A percentile compares a stretch with the other conserved stretches of the same genome.
phyloP scores from a whole-genome alignment of 2,329 filamentous ascomycete genomes.

The Trichothecium sympodiale region DNA sequence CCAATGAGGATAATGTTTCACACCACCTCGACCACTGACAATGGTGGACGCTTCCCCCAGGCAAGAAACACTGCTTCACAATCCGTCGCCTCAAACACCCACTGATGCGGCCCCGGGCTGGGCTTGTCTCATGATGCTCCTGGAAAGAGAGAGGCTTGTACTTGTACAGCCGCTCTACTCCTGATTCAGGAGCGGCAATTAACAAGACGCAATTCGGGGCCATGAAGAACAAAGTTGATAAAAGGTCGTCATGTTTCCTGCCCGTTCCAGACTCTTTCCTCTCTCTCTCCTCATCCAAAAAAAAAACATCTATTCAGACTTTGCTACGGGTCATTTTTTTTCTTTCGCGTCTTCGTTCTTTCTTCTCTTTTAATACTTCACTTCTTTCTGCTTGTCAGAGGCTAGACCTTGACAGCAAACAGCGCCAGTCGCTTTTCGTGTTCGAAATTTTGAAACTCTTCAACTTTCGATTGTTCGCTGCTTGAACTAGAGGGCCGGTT shows the following conservation, averaged over 20 bases:
- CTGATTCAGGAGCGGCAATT: no score
- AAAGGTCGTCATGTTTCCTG: slow-evolving; percentile 15
- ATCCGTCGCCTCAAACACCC: no score
- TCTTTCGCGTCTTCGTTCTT: slow-evolving; percentile 13
- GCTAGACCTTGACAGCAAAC: slow-evolving; percentile 34
- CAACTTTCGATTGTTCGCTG: slow-evolving; percentile 3
- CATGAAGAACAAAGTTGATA: slow-evolving; percentile 1
- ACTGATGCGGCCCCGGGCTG: no score
- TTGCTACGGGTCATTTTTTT: slow-evolving; percentile 16
- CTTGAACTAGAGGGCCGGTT: slow-evolving; percentile 2
- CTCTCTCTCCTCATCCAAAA: slow-evolving; percentile 14
- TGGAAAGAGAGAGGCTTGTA: no score
- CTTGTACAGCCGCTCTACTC: no score
- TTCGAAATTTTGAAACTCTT: slow-evolving; percentile 4
- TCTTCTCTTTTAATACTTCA: slow-evolving; percentile 12
- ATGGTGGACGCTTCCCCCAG: no score
- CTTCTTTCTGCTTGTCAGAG: slow-evolving; percentile 17
- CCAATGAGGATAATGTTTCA: no score
- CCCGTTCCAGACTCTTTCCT: slow-evolving; percentile 17
- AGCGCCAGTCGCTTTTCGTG: slow-evolving; percentile 34
- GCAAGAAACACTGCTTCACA: no score
- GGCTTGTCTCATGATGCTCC: no score
- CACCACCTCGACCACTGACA: no score
- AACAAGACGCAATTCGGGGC: no score
- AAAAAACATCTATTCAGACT: slow-evolving; percentile 13